phyloP scores from a whole-genome alignment of 306 rosid genomes.

The Quercus wislizeni region DNA sequence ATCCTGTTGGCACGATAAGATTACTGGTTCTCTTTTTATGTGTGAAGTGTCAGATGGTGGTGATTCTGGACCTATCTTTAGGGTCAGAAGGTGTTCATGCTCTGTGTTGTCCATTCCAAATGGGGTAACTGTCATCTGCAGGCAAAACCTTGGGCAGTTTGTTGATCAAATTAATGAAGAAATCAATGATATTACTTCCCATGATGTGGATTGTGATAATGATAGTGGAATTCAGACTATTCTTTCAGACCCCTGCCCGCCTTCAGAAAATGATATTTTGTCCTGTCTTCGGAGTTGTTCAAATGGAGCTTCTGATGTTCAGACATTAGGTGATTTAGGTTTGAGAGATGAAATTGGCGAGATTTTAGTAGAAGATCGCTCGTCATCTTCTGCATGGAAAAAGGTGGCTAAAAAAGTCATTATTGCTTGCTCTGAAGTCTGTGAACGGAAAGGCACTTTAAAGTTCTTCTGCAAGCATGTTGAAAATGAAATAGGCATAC shows the following conservation, averaged over 20 bases:
- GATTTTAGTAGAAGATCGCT: slow-evolving; percentile 67
- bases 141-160: slow-evolving; percentile 35
- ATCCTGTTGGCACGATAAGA: slow-evolving; percentile 92
- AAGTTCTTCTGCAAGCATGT: slow-evolving; percentile 70
- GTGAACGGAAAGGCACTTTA: slow-evolving; percentile 55
- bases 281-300: slow-evolving; percentile 54
- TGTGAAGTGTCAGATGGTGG: slow-evolving; percentile 87
- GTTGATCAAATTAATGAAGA: slow-evolving; percentile 43
- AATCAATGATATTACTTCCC: slow-evolving; percentile 31
- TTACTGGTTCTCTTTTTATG: slow-evolving; percentile 82
- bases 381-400: slow-evolving; percentile 75
- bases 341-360: slow-evolving; percentile 77
- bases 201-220: slow-evolving; percentile 32
- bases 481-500: slow-evolving; percentile 35
- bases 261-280: slow-evolving; percentile 67
- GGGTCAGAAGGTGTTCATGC: slow-evolving; percentile 74
- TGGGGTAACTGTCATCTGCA: slow-evolving; percentile 59
- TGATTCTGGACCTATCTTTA: slow-evolving; percentile 86
- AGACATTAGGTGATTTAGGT: slow-evolving; percentile 25
- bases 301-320: slow-evolving; percentile 31
- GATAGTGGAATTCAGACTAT: slow-evolving; percentile 62
- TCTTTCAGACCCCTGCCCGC: slow-evolving; percentile 61
- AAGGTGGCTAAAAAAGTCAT: slow-evolving; percentile 56
- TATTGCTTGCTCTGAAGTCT: slow-evolving; percentile 55
- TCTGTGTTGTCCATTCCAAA: slow-evolving; percentile 53